Conservation (phyloP, 2,329 filamentous ascomycete genomes). For the Teratosphaeria destructans region DNA sequence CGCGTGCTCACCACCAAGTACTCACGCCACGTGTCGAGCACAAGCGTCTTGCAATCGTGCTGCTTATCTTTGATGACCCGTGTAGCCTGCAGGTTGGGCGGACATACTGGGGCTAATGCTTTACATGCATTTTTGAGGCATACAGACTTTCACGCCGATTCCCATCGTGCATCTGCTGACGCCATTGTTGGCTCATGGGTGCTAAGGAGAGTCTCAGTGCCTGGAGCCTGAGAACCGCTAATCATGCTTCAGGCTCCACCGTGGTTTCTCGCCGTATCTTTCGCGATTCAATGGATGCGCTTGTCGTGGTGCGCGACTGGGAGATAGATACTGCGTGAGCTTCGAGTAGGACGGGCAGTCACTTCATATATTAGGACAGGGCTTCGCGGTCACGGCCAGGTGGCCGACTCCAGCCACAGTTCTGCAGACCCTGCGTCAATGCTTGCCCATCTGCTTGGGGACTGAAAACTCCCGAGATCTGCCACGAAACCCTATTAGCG, state of each 20-base stretch:
- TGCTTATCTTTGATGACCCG: not conserved
- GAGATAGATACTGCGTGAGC: too few species aligned
- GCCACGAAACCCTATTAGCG: not conserved
- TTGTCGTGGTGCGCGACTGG: too few species aligned
- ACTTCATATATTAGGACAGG: not conserved
- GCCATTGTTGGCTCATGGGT: not conserved
- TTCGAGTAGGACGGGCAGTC: not conserved
- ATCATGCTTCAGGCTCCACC: not conserved
- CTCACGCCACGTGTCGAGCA: not conserved
- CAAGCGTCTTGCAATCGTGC: not conserved
- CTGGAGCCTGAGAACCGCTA: not conserved
- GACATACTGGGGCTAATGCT: too few species aligned
- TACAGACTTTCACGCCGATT: not conserved
- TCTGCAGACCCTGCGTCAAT: not conserved
- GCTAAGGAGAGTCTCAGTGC: not conserved
- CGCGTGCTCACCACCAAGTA: not conserved
- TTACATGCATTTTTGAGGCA: too few species aligned
- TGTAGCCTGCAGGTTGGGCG: not conserved
- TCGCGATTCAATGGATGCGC: too few species aligned
- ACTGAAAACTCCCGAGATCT: not conserved
- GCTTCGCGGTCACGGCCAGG: not conserved
- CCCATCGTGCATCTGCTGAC: not conserved
- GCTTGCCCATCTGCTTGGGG: not conserved
- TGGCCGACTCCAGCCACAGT: not conserved
- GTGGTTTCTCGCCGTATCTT: not conserved